Base-by-base conservation (phyloP, 208 protist species). In the Polymyxa betae region DNA sequence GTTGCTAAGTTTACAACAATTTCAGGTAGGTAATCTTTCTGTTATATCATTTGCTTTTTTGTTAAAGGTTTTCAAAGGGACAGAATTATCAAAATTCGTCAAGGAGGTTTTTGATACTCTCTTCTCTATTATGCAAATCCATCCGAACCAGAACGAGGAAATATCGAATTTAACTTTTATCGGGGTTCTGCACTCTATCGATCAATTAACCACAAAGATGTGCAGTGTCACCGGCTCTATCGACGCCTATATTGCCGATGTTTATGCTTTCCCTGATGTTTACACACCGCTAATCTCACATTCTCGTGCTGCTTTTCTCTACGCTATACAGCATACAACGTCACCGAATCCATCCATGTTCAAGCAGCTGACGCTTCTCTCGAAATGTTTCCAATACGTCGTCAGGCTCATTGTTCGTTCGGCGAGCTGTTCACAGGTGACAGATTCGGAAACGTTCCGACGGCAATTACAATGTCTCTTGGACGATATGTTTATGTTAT, bases 331-430 rank as follows among this genome's bases (percentile, higher is more conserved):
- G 5, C 72, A 82, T n/a, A 5, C 5, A 20, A 82, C 72, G 40
- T 20, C 16, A 5, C n/a, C 72, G 5, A 35, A 82, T n/a, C 35
- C 72, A 5, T 5, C 72, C n/a, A 82, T 45, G 72, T 82, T 82
- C 72, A 82, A 82, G n/a, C 72, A 82, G 72, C 72, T 82, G 72
- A 82, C 72, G 5, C 35, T 82, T 20, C n/a, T 82, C 16, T 82
- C 16, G 16, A 82, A 82, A n/a, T 82, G 72, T 82, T 82, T 82
- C n/a, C 72, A 82, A 43, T n/a, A 82, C 35, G 72, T 82, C 72
- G 16, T 82, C 35, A 35, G n/a, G 12, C 35, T 82, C n/a, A 82
- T 82, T 43, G n/a, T 82, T 35, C 5, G n/a, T 38, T 45, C 35
- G 5, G 72, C 72, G 5, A 5, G 12, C 16, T 43, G 40, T 35